Percentiles rank a stretch among this genome's conserved stretches.
phyloP scores from a whole-genome alignment of 352 stramenopile genomes.

The Pythium brachiatum region DNA sequence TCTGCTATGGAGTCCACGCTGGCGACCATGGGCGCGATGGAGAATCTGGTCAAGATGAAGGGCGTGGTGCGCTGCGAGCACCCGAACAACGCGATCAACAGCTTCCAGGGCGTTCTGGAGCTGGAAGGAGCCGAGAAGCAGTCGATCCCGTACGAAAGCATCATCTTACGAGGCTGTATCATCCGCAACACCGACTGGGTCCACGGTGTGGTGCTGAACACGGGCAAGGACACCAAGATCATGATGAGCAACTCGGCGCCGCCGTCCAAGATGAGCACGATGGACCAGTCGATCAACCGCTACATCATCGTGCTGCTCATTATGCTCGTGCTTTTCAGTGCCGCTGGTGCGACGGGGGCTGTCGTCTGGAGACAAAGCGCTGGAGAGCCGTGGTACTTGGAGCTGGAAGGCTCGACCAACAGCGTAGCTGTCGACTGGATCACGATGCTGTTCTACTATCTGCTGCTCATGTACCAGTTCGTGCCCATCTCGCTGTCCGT shows the following conservation, averaged over 20 bases:
- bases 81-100: constrained; percentile 90
- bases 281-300: constrained; percentile 79
- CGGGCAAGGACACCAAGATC: constrained; percentile 93
- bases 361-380: constrained; percentile 50
- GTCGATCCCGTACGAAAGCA: constrained; percentile 73
- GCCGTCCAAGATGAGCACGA: constrained; percentile 84
- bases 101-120: constrained; percentile 86
- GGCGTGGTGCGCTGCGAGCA: constrained; percentile 71
- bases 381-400: constrained; percentile 60
- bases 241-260: constrained; percentile 84
- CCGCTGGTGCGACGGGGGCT: constrained; percentile 52
- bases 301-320: constrained; percentile 72
- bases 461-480: constrained; percentile 97
- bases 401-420: constrained; percentile 33
- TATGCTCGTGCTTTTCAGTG: constrained; percentile 67
- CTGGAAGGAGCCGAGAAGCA: constrained; percentile 46
- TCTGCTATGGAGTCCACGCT: constrained; percentile 75
- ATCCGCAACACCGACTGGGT: constrained; percentile 93
- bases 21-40: constrained; percentile 37
- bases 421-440: constrained; percentile 56
- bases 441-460: constrained; percentile 90
- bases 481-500: constrained; percentile 98
- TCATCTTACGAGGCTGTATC: constrained; percentile 90
- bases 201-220: constrained; percentile 92
- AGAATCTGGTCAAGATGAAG: constrained; percentile 50